Conservation (phyloP, 2,329 filamentous ascomycete species). For the Nemania abortiva region DNA sequence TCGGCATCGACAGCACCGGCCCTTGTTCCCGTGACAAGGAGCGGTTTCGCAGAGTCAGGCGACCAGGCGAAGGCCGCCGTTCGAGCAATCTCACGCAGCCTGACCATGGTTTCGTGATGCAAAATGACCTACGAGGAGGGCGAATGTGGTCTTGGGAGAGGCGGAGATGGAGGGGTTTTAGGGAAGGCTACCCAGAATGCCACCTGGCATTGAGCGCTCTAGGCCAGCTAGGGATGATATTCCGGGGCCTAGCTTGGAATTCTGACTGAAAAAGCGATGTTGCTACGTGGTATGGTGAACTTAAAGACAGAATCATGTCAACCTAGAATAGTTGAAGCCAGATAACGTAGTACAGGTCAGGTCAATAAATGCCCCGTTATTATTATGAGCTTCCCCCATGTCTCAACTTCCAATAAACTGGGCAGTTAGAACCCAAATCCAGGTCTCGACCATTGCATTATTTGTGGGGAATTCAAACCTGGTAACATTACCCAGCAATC, state of each 20-base stretch:
- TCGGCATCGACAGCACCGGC: constrained; percentile 96
- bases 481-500: neutral
- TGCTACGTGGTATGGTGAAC: constrained; percentile 20
- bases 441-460: constrained; percentile 5
- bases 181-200: constrained; percentile 43
- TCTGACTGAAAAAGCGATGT: constrained; percentile 31
- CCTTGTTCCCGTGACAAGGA: constrained; percentile 92
- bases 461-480: constrained; percentile 20
- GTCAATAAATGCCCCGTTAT: constrained; percentile 35
- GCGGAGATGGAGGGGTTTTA: constrained; percentile 26
- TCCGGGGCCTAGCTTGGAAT: constrained; percentile 28
- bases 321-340: constrained; percentile 39
- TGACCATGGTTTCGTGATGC: constrained; percentile 76
- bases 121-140: constrained; percentile 40
- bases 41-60: constrained; percentile 79
- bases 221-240: constrained; percentile 49
- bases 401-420: neutral
- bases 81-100: constrained; percentile 93
- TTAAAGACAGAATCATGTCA: constrained; percentile 28
- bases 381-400: constrained; percentile 24
- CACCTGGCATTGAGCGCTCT: constrained; percentile 52
- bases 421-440: neutral
- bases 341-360: constrained; percentile 39
- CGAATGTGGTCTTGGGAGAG: constrained; percentile 44
- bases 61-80: constrained; percentile 99